These are phyloP conservation scores for Amylocarpus encephaloides DNA, from an alignment of 2,329 filamentous ascomycete species.

Conservation along the genomic window DNA sequence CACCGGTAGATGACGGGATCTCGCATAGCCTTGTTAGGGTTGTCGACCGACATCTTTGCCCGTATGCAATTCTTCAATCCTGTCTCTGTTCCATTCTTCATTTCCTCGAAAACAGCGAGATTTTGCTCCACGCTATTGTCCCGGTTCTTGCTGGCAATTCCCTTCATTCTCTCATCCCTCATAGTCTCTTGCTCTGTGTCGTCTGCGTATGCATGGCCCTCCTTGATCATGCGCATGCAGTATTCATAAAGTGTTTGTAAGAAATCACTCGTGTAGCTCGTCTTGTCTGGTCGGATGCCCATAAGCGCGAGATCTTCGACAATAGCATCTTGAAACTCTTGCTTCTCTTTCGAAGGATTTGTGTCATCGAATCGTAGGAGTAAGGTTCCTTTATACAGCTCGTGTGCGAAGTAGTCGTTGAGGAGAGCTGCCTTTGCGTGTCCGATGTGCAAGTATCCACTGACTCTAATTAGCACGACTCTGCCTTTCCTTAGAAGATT, in stretches of 20 bases:
- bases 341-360: slow-evolving; percentile 94
- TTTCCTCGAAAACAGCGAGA: slow-evolving; percentile 80
- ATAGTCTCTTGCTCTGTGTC: slow-evolving; percentile 88
- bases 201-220: slow-evolving; percentile 87
- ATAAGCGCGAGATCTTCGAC: slow-evolving; percentile 85
- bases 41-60: slow-evolving; percentile 85
- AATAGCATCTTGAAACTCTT: slow-evolving; percentile 92
- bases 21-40: slow-evolving; percentile 91
- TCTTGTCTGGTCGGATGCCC: slow-evolving; percentile 80
- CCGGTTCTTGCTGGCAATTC: slow-evolving; percentile 74
- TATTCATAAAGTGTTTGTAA: slow-evolving; percentile 88
- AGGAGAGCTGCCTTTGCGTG: slow-evolving; percentile 91
- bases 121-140: slow-evolving; percentile 77
- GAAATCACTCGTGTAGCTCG: slow-evolving; percentile 92
- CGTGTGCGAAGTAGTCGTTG: slow-evolving; percentile 95
- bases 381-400: slow-evolving; percentile 85
- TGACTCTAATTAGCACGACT: slow-evolving; percentile 16
- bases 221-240: slow-evolving; percentile 75
- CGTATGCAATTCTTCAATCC: slow-evolving; percentile 85
- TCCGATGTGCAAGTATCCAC: slow-evolving; percentile 86
- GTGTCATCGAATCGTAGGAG: slow-evolving; percentile 95
- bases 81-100: slow-evolving; percentile 78
- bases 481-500: not conserved
- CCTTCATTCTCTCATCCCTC: slow-evolving; percentile 76
- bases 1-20: slow-evolving; percentile 98